A percentile compares a stretch with the other conserved stretches of the same genome.
Evolutionary conservation across 2,329 filamentous ascomycete genomes (phyloP).

Genomic region (Coniella vitis): DNA sequence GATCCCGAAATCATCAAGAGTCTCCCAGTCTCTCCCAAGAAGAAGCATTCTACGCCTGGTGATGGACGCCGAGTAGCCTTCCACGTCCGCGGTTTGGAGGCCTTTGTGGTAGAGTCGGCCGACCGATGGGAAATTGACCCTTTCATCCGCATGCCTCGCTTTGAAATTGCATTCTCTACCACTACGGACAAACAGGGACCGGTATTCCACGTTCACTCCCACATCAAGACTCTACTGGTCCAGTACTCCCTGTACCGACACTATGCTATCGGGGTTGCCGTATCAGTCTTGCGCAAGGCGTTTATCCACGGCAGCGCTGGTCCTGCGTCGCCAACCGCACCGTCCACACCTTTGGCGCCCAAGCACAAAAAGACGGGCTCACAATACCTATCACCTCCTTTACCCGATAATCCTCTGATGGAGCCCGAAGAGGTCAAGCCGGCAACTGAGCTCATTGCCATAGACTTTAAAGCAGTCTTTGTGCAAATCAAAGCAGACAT

Average conservation of each 20-base stretch:
- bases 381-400: conserved; percentile 33
- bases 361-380: conserved; percentile 11
- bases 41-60: conserved; percentile 48
- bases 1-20: conserved; percentile 57
- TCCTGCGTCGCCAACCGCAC: conserved; percentile 14
- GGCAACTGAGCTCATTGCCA: conserved; percentile 61
- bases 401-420: conserved; percentile 27
- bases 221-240: conserved; percentile 69
- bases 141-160: conserved; percentile 77
- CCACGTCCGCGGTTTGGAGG: conserved; percentile 78
- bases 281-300: conserved; percentile 65
- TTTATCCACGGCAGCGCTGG: conserved; percentile 51
- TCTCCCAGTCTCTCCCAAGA: conserved; percentile 44
- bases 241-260: conserved; percentile 93
- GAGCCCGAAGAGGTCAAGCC: conserved; percentile 28
- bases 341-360: conserved; percentile 19
- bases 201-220: conserved; percentile 78
- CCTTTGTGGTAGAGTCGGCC: conserved; percentile 80
- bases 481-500: conserved; percentile 84
- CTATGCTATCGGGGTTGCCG: conserved; percentile 79
- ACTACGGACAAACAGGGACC: conserved; percentile 81
- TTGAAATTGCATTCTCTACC: conserved; percentile 81
- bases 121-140: conserved; percentile 80
- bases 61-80: conserved; percentile 80
- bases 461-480: conserved; percentile 76